These are phyloP conservation scores for Lizanozyma gosingica DNA, from an alignment of 1,139 yeast species.

Conservation along the genomic window DNA sequence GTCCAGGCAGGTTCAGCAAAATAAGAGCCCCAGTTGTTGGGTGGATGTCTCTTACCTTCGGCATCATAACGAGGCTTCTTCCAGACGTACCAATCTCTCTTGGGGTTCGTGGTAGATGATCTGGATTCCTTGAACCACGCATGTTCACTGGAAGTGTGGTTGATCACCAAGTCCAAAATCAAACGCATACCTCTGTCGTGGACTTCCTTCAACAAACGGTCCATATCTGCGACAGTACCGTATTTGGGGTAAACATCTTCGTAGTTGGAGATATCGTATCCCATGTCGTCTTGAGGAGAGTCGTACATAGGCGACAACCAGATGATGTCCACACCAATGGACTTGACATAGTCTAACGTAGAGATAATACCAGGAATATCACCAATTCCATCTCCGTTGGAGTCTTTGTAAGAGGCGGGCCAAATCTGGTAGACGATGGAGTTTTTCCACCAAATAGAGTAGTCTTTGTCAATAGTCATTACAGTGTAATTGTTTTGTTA, in stretches of 20 bases:
- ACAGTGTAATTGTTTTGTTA: too few species aligned
- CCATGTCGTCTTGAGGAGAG: slow-evolving; percentile 20
- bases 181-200: slow-evolving; percentile 16
- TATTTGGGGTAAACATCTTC: slow-evolving; percentile 16
- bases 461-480: neutral
- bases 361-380: slow-evolving; percentile 17
- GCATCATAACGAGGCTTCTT: slow-evolving; percentile 13
- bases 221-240: slow-evolving; percentile 16
- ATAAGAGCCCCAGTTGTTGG: slow-evolving; percentile 17
- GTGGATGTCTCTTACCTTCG: slow-evolving; percentile 16
- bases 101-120: slow-evolving; percentile 14
- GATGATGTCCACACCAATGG: slow-evolving; percentile 15
- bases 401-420: slow-evolving; percentile 20
- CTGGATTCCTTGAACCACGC: slow-evolving; percentile 18
- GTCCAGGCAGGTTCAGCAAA: slow-evolving; percentile 19
- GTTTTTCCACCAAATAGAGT: slow-evolving; percentile 11
- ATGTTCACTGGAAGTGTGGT: slow-evolving; percentile 17
- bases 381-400: slow-evolving; percentile 18
- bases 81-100: slow-evolving; percentile 20
- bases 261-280: slow-evolving; percentile 17
- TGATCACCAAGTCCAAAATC: slow-evolving; percentile 17
- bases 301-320: slow-evolving; percentile 19
- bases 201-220: slow-evolving; percentile 11
- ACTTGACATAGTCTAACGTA: slow-evolving; percentile 15
- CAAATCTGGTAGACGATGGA: slow-evolving; percentile 18